These are phyloP conservation scores for Dittrichia graveolens DNA, from an alignment of 129 eudicot genomes.

Conservation along the genomic window DNA sequence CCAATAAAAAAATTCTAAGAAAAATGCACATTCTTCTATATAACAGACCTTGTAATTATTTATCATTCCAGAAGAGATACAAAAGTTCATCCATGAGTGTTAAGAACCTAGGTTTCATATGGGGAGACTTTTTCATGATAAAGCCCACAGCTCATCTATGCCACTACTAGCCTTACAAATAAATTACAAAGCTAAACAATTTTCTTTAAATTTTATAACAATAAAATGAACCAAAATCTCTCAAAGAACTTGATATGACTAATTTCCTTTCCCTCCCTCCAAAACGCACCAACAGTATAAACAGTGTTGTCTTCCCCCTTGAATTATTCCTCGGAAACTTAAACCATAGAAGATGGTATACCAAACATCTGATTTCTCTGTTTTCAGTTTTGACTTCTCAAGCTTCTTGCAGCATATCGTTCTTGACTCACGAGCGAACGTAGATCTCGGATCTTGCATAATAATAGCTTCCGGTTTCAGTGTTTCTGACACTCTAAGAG, in stretches of 20 bases:
- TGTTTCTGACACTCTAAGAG: no score
- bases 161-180: conserved; percentile 27
- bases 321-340: conserved; percentile 23
- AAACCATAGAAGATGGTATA: neutral
- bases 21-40: neutral
- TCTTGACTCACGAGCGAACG: neutral
- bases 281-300: conserved; percentile 45
- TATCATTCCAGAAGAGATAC: conserved; percentile 20
- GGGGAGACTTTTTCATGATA: conserved; percentile 10
- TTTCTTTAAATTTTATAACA: no score
- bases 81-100: conserved; percentile 23
- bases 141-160: conserved; percentile 22
- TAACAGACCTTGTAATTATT: conserved; percentile 2
- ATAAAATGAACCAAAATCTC: conserved; percentile 15
- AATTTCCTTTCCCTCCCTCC: conserved; percentile 30
- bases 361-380: conserved; percentile 18
- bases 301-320: conserved; percentile 28
- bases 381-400: neutral
- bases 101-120: conserved; percentile 17
- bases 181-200: conserved; percentile 17
- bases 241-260: conserved; percentile 16
- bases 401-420: conserved; percentile 14
- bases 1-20: neutral
- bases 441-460: no score
- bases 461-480: neutral